A percentile compares a stretch with the other conserved stretches of the same genome.
phyloP scores from a whole-genome alignment of 1,284 basidiomycete species.

The Leccinum griseonigrum region DNA sequence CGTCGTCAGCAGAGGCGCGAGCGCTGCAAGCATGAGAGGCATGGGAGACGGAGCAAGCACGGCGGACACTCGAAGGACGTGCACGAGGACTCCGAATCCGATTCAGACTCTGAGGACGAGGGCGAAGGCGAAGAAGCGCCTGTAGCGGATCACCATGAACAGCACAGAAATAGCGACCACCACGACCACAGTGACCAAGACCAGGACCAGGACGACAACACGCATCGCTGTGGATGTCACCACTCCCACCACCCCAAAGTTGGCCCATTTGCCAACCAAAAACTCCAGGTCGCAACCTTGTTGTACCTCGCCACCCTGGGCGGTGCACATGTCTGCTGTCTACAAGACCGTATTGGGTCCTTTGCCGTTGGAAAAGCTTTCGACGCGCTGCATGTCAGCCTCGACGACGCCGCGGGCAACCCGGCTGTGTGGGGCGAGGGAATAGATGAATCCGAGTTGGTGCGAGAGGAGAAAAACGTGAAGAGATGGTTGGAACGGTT shows the following conservation, averaged over 20 bases:
- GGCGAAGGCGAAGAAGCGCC: neutral
- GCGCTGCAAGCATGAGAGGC: neutral
- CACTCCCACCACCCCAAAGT: neutral
- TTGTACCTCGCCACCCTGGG: slow-evolving; percentile 90
- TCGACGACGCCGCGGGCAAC: slow-evolving; percentile 49
- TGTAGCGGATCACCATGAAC: neutral
- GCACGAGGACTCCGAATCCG: neutral
- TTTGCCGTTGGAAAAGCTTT: slow-evolving; percentile 83
- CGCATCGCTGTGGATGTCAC: neutral
- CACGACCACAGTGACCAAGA: neutral
- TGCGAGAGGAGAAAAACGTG: slow-evolving; percentile 30
- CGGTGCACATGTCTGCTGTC: slow-evolving; percentile 79
- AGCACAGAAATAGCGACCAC: neutral
- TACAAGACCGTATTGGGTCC: slow-evolving; percentile 69
- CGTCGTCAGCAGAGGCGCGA: slow-evolving; percentile 2
- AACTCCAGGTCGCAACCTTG: slow-evolving; percentile 71
- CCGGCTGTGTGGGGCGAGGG: slow-evolving; percentile 58
- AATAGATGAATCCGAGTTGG: slow-evolving; percentile 7
- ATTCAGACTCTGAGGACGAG: slow-evolving; percentile 3
- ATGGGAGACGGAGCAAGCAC: neutral
- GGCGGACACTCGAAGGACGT: neutral
- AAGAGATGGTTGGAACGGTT: slow-evolving; percentile 64
- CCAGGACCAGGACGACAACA: neutral
- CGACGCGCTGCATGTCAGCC: slow-evolving; percentile 77
- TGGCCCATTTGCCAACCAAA: slow-evolving; percentile 51